Base-by-base conservation (phyloP, 2,329 filamentous ascomycete species). In the Aureobasidium sp. region DNA sequence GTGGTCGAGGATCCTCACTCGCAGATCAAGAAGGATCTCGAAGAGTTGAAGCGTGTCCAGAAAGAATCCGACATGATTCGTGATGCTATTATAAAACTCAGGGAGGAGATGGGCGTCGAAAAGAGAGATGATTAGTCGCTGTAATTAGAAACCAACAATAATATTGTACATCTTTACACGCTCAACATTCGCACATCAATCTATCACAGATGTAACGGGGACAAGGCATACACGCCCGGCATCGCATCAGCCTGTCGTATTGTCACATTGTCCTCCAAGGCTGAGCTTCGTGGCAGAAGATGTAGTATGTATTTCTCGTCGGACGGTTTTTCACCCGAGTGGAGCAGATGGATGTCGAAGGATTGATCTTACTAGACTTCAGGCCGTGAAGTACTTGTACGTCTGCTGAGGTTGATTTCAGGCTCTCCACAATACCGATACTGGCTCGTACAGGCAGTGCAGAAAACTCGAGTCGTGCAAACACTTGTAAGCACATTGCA, bases 21-120 rank as follows among this genome's bases (percentile, higher is more conserved):
- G 5, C 31, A 53, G 33, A 49, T 58, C 39, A 60, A 49, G 27
- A 48, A 52, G 31, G 60, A 64, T 40, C 8, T 62, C 9, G 47
- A 62, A 12, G 45, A 58, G 22, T 17, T 64, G 1, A 57, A 61
- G 39, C 48, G 54, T 29, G 49, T 29, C 2, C 45, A 63, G n/a
- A 48, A 48, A 39, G 53, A 63, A 37, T 54, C 54, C 5, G 40
- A 40, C 17, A 52, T 39, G 54, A 33, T 59, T 24, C 31, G 22
- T 24, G 44, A 56, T 12, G 53, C 50, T n/a, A 50, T 52, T 24
- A 45, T 15, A 11, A 54, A 60, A 39, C 45, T 63, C 9, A 63
- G 33, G 22, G 19, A 35, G 29, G 54, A 63, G 54, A 42, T 60
- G 45, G 61, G 48, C 31, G n/a, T 57, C 15, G 40, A 57, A 15